A percentile compares a stretch with the other conserved stretches of the same genome.
Evolutionary conservation across 768 basidiomycete species (phyloP).

Genomic region (Termitomyces sp.): DNA sequence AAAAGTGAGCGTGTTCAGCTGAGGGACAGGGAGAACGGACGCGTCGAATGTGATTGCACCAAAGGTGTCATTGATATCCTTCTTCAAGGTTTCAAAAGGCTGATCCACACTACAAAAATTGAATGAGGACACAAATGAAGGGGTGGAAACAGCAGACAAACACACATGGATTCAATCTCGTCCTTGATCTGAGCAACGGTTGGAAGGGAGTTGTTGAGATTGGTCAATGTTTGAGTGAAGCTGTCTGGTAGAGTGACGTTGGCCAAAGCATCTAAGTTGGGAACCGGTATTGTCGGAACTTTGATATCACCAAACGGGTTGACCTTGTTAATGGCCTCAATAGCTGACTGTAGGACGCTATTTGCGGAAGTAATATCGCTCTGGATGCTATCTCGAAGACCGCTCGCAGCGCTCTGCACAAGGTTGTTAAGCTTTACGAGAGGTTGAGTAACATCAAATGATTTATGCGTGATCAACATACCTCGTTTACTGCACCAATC

Average conservation of each 20-base stretch:
- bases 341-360: slow-evolving; percentile 54
- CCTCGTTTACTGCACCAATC: slow-evolving; percentile 80
- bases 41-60: slow-evolving; percentile 65
- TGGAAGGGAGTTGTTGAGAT: slow-evolving; percentile 78
- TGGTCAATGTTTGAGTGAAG: slow-evolving; percentile 66
- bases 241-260: slow-evolving; percentile 77
- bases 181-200: slow-evolving; percentile 71
- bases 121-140: not conserved
- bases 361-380: slow-evolving; percentile 65
- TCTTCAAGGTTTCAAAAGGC: slow-evolving; percentile 84
- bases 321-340: slow-evolving; percentile 67
- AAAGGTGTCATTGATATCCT: slow-evolving; percentile 87
- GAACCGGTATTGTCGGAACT: slow-evolving; percentile 68
- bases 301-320: slow-evolving; percentile 68
- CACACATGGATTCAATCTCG: slow-evolving; percentile 62
- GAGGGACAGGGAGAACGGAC: slow-evolving; percentile 71
- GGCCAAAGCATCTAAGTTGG: slow-evolving; percentile 65
- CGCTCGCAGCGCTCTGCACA: slow-evolving; percentile 51
- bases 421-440: slow-evolving; percentile 60
- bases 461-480: slow-evolving; percentile 26
- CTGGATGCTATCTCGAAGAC: slow-evolving; percentile 68
- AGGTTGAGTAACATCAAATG: not conserved
- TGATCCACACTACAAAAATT: slow-evolving; percentile 57
- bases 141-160: slow-evolving; percentile 6
- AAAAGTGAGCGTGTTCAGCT: slow-evolving; percentile 61